phyloP scores from a whole-genome alignment of 1,284 basidiomycete genomes.

The Ganoderma leucocontextum region DNA sequence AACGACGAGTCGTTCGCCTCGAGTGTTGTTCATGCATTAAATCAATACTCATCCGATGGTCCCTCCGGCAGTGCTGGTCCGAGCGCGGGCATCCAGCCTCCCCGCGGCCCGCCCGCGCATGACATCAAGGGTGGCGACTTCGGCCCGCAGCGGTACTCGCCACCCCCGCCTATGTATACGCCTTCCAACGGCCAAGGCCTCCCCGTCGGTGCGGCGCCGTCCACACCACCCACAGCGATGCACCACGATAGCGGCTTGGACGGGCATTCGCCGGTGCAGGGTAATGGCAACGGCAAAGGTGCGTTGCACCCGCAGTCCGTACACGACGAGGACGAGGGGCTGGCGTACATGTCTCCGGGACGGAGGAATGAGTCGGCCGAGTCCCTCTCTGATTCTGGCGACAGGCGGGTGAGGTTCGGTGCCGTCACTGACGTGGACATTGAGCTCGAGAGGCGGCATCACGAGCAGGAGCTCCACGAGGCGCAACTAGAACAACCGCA shows the following conservation, averaged over 20 bases:
- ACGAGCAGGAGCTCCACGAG: conserved; percentile 17
- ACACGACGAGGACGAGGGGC: conserved; percentile 32
- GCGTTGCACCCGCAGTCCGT: conserved; percentile 14
- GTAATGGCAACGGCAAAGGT: conserved; percentile 4
- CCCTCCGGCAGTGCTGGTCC: conserved; percentile 15
- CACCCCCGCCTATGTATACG: conserved; percentile 39
- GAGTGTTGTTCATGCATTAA: conserved; percentile 59
- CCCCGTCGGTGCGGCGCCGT: conserved; percentile 47
- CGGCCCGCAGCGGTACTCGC: conserved; percentile 30
- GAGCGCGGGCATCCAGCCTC: conserved; percentile 21
- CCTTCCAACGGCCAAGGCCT: conserved; percentile 23
- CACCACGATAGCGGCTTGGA: not conserved
- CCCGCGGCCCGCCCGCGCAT: conserved; percentile 30
- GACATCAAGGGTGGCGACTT: conserved; percentile 25
- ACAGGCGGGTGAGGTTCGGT: conserved; percentile 39
- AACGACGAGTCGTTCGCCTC: conserved; percentile 55
- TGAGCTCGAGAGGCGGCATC: conserved; percentile 31
- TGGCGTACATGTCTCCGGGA: conserved; percentile 53
- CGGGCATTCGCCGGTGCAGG: not conserved
- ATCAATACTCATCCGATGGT: conserved; percentile 24
- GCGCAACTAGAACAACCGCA: not conserved
- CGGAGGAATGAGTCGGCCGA: conserved; percentile 33
- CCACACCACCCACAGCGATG: conserved; percentile 28
- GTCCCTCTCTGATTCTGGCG: conserved; percentile 26
- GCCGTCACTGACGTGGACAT: conserved; percentile 31